A percentile compares a stretch with the other conserved stretches of the same genome.
Evolutionary conservation across 202 grass and related monocot species (phyloP).

Genomic region (Eragrostis tef): DNA sequence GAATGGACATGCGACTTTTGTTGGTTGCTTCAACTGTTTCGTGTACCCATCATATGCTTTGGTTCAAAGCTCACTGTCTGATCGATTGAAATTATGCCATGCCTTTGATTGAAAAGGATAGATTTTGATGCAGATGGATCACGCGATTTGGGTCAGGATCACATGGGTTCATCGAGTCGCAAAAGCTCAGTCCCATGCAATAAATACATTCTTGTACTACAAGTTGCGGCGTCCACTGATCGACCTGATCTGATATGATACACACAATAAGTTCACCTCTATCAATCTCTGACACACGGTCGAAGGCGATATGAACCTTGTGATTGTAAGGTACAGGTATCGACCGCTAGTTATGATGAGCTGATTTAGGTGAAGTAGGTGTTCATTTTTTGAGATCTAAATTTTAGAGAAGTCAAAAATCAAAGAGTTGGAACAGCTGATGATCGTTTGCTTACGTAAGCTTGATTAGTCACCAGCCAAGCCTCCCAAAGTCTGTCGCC

Average conservation of each 20-base stretch:
- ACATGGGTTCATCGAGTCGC: background rate
- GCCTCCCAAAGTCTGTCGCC: background rate
- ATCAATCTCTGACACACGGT: too few species aligned
- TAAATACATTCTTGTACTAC: background rate
- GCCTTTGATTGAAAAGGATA: conserved; percentile 36
- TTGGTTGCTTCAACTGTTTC: background rate
- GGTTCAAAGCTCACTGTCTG: conserved; percentile 15
- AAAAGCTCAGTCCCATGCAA: background rate
- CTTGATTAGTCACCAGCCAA: background rate
- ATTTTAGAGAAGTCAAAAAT: too few species aligned
- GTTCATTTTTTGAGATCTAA: too few species aligned
- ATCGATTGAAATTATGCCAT: conserved; percentile 8
- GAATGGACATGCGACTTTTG: background rate
- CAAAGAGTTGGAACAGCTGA: too few species aligned
- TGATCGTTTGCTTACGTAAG: background rate
- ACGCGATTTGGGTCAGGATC: background rate
- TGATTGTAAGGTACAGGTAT: too few species aligned
- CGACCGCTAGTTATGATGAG: too few species aligned
- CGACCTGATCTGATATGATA: background rate
- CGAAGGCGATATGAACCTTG: too few species aligned
- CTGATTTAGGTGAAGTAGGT: too few species aligned
- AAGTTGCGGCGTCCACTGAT: background rate
- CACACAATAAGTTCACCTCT: too few species aligned
- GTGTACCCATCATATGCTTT: background rate
- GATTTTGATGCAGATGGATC: conserved; percentile 25